These are phyloP conservation scores for Talaromyces sp. DNA, from an alignment of 2,329 filamentous ascomycete species.

Conservation along the genomic window DNA sequence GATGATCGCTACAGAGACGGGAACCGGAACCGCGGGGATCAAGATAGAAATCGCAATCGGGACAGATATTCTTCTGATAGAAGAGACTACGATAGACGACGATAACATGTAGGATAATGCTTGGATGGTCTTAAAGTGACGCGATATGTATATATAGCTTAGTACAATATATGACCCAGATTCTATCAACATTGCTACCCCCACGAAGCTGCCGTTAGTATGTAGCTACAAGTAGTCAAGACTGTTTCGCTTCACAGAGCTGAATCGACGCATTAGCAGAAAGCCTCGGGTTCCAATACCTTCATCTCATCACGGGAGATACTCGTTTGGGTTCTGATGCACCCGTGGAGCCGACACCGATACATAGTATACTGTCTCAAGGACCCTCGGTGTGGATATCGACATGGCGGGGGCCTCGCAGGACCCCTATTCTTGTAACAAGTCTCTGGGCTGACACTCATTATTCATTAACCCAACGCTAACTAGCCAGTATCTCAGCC, in stretches of 20 bases:
- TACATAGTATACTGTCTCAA: no score
- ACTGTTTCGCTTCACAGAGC: background rate
- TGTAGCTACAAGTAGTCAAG: background rate
- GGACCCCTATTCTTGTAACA: background rate
- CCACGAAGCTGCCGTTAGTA: background rate
- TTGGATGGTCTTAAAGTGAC: background rate
- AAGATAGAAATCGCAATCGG: background rate
- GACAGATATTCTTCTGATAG: conserved; percentile 19
- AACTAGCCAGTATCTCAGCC: background rate
- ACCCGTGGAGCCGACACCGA: no score
- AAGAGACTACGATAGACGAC: conserved; percentile 25
- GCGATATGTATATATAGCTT: background rate
- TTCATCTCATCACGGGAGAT: background rate
- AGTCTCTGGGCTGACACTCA: background rate
- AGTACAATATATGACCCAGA: background rate
- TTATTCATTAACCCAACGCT: background rate
- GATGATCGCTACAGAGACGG: conserved; percentile 39
- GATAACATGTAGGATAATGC: conserved; percentile 14
- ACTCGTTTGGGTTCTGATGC: no score
- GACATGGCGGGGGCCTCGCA: no score
- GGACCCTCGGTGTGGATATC: no score
- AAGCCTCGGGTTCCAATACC: background rate
- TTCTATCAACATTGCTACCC: no score
- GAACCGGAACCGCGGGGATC: conserved; percentile 23
- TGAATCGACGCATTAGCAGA: background rate